A percentile compares a stretch with the other conserved stretches of the same genome.
phyloP scores from a whole-genome alignment of 352 stramenopile genomes.

The Blastocystis sp. region DNA sequence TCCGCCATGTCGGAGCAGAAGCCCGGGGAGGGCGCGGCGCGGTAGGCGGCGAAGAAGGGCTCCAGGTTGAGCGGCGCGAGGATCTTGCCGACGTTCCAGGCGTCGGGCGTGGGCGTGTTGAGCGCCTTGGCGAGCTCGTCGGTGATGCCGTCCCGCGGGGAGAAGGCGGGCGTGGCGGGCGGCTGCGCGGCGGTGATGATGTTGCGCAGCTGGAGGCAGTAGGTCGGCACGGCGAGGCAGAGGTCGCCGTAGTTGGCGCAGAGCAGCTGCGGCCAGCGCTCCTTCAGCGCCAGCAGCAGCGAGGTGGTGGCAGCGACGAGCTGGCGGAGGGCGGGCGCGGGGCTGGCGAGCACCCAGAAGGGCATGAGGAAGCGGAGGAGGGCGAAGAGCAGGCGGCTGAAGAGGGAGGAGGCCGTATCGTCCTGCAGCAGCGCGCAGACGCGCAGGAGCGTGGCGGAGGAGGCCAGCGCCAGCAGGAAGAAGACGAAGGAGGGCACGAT shows the following conservation, averaged over 20 bases:
- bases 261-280: conserved; percentile 20
- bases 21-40: background rate
- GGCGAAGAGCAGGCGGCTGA: conserved; percentile 7
- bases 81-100: conserved; percentile 15
- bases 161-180: background rate
- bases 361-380: conserved; percentile 22
- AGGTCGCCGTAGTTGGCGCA: conserved; percentile 32
- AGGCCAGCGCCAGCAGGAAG: background rate
- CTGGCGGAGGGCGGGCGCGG: background rate
- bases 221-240: conserved; percentile 14
- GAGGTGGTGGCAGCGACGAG: background rate
- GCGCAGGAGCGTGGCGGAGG: conserved; percentile 16
- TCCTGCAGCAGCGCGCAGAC: background rate
- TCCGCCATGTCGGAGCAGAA: background rate
- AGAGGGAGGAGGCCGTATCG: background rate
- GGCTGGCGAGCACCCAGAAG: conserved; percentile 3
- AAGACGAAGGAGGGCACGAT: conserved; percentile 20
- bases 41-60: background rate
- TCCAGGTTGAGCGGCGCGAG: conserved; percentile 14
- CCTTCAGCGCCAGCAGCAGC: conserved; percentile 22
- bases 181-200: conserved; percentile 44
- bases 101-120: background rate
- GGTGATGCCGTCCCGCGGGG: background rate
- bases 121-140: conserved; percentile 29
- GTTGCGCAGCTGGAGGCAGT: conserved; percentile 46